Conservation (phyloP, 352 stramenopile species). For the Globisporangium nodosum region DNA sequence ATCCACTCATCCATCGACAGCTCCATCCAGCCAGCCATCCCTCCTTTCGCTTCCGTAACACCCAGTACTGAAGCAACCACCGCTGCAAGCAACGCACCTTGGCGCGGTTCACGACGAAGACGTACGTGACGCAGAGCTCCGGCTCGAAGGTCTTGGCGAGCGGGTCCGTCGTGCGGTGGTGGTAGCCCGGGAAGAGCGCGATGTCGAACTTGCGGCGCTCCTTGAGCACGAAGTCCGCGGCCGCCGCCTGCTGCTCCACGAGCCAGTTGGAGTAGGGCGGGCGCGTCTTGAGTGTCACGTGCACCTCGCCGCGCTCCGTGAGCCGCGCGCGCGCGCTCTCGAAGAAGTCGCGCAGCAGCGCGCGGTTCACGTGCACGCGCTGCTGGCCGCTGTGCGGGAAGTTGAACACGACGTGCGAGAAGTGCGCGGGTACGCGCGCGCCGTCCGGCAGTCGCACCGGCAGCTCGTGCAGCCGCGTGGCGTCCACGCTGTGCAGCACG, state of each 20-base stretch:
- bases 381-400: conserved; percentile 87
- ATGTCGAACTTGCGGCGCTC: conserved; percentile 70
- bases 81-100: conserved; percentile 34
- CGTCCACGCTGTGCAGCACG: conserved; percentile 78
- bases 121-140: conserved; percentile 78
- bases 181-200: conserved; percentile 71
- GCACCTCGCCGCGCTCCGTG: conserved; percentile 49
- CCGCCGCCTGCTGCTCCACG: conserved; percentile 78
- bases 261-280: conserved; percentile 87
- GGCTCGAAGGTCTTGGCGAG: conserved; percentile 81
- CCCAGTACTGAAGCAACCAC: neutral
- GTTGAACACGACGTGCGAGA: conserved; percentile 87
- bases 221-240: conserved; percentile 71
- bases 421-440: conserved; percentile 36
- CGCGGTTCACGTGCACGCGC: conserved; percentile 84
- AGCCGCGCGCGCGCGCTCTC: conserved; percentile 68
- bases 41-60: too few relatives aligned
- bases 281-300: conserved; percentile 83
- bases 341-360: conserved; percentile 80
- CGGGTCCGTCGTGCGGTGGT: conserved; percentile 85
- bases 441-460: conserved; percentile 21
- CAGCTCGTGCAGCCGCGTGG: conserved; percentile 65
- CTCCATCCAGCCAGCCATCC: too few relatives aligned
- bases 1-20: too few relatives aligned
- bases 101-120: conserved; percentile 79